Percentiles rank a stretch among this genome's conserved stretches.
Conservation (phyloP, 2,329 filamentous ascomycete genomes). For the Tolypocladium cylindrosporum region DNA sequence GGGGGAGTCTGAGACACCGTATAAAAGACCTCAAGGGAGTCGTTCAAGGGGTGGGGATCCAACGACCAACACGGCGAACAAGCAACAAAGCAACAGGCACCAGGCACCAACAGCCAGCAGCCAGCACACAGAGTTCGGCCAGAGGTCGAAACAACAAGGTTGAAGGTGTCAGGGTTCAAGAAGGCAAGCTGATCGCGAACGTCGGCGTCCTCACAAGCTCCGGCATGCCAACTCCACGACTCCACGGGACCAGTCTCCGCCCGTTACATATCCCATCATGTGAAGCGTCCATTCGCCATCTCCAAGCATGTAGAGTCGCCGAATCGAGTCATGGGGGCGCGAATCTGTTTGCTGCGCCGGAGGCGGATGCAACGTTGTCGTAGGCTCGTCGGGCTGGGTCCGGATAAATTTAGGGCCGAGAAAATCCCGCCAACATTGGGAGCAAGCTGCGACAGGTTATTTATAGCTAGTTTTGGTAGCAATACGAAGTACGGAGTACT, state of each 20-base stretch:
- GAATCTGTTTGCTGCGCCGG: not conserved
- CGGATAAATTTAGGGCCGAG: not conserved
- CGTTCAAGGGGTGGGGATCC: not conserved
- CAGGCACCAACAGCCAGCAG: too few species aligned
- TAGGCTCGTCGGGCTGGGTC: not conserved
- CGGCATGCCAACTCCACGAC: not conserved
- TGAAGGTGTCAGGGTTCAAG: not conserved
- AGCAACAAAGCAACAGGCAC: not conserved
- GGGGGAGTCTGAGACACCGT: not conserved
- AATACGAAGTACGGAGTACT: not conserved
- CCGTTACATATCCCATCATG: too few species aligned
- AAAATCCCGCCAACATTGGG: not conserved
- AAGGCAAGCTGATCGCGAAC: not conserved
- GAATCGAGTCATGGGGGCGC: not conserved
- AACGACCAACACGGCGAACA: not conserved
- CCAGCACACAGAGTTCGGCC: not conserved
- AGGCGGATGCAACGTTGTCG: conserved; percentile 9
- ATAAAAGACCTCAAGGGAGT: too few species aligned
- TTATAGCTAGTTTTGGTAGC: not conserved
- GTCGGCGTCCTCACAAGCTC: not conserved
- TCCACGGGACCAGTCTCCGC: not conserved
- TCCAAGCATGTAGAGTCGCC: not conserved
- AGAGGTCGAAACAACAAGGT: not conserved
- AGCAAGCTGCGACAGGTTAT: not conserved
- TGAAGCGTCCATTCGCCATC: not conserved